Evolutionary conservation across 352 stramenopile genomes (phyloP), one percentile per base, ranked within the genome.

Genomic region (Phytophthora quininea): DNA sequence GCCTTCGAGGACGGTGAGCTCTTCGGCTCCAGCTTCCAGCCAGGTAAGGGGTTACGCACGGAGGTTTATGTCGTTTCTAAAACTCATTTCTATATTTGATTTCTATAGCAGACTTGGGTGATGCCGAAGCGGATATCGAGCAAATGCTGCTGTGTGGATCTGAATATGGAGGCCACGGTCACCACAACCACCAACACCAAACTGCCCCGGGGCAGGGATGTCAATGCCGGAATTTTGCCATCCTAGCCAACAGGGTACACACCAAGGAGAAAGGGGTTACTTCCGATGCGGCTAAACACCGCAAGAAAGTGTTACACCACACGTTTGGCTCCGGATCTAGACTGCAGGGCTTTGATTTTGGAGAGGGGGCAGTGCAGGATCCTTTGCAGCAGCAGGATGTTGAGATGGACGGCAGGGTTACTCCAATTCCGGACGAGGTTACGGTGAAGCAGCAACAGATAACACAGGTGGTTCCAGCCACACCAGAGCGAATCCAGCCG

Each of bases 41-140:
- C 53, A 40, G 70, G 74, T 82, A 68, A 37, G 72, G 70, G 40
- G 54, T 54, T 27, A 27, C 35, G 35, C 35, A 40, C 35, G 10
- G 6, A 40, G 43, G 15, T 47, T 47, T 53, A 38, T 65, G 31
- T 35, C 43, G 38, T 54, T 11, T 24, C 35, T 37, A 54, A 40
- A 24, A 24, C 19, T 24, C 27, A 11, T 27, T 6, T 38, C 48
- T 58, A 55, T 38, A n/a, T 15, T 49, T 54, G 62, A 50, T 43
- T 9, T 35, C n/a, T 35, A 2, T 58, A 65, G 57, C 59, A 73
- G 58, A 76, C 47, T 52, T 71, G 32, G 80, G 69, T 5, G 58
- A 76, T 31, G 70, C 58, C 1, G 72, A 78, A 49, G 74, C 74
- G 42, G 80, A 92, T 50, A 80, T 92, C n/a, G 84, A 92, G 69